phyloP scores from a whole-genome alignment of 257 asterid species.

The Asclepias syriaca region DNA sequence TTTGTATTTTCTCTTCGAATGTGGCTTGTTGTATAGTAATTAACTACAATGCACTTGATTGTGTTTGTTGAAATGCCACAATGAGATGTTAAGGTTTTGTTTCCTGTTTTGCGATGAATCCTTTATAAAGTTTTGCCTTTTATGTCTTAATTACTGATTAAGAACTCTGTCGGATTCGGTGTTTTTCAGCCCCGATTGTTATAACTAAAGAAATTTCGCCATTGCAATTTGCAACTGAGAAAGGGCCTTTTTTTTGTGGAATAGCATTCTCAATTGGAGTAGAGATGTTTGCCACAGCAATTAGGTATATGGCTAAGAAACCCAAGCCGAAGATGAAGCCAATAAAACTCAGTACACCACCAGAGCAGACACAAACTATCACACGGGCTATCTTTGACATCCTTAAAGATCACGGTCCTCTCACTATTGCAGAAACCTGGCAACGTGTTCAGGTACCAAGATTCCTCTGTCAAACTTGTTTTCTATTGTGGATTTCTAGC shows the following conservation, averaged over 20 bases:
- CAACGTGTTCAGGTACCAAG: constrained; percentile 73
- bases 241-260: neutral
- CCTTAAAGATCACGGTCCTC: constrained; percentile 88
- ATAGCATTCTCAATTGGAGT: neutral
- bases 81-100: neutral
- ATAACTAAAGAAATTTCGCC: neutral
- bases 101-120: neutral
- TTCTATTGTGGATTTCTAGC: neutral
- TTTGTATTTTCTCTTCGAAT: neutral
- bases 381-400: constrained; percentile 73
- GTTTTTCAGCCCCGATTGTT: neutral
- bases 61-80: constrained; percentile 17
- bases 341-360: constrained; percentile 75
- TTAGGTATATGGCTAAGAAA: constrained; percentile 61
- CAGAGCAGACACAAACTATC: constrained; percentile 88
- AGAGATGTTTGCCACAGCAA: constrained; percentile 72
- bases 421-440: constrained; percentile 81
- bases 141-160: neutral
- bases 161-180: neutral
- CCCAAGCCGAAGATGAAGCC: constrained; percentile 96
- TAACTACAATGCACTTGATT: neutral
- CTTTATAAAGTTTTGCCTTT: too few relatives aligned
- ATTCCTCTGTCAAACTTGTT: neutral
- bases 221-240: constrained; percentile 18
- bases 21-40: too few relatives aligned